Conservation (phyloP, 768 basidiomycete species). For the Auricularia cornea region DNA sequence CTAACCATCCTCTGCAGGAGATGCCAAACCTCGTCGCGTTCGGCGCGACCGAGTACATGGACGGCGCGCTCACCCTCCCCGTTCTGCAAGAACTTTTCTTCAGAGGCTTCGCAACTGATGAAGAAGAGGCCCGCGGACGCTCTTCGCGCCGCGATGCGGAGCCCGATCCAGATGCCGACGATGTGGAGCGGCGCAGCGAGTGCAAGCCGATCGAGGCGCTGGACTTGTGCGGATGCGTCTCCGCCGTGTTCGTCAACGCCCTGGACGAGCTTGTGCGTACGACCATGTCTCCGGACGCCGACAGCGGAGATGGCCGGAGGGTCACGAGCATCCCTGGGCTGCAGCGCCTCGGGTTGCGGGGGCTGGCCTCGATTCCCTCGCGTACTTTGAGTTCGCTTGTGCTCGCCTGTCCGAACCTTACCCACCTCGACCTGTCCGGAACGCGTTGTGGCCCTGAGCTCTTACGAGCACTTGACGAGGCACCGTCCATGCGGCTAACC, state of each 20-base stretch:
- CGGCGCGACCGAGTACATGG: conserved; percentile 99
- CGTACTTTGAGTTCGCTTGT: conserved; percentile 65
- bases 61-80: conserved; percentile 74
- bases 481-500: conserved; percentile 56
- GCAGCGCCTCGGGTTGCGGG: conserved; percentile 71
- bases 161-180: conserved; percentile 61
- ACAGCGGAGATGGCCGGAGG: conserved; percentile 31
- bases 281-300: conserved; percentile 35
- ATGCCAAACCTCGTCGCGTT: conserved; percentile 78
- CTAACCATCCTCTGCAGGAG: conserved; percentile 44
- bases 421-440: conserved; percentile 85
- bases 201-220: conserved; percentile 78
- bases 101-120: conserved; percentile 50
- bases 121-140: conserved; percentile 38
- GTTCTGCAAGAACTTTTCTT: conserved; percentile 89
- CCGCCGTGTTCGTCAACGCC: conserved; percentile 78
- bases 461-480: conserved; percentile 53
- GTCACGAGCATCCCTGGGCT: conserved; percentile 58
- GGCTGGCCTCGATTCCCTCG: conserved; percentile 69
- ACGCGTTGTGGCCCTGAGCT: conserved; percentile 77
- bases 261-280: conserved; percentile 56
- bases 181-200: conserved; percentile 62
- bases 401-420: conserved; percentile 74
- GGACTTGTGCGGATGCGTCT: conserved; percentile 93
- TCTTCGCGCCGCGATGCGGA: conserved; percentile 50